Conservation (phyloP, 352 stramenopile genomes). For the Globisporangium nodosum region DNA sequence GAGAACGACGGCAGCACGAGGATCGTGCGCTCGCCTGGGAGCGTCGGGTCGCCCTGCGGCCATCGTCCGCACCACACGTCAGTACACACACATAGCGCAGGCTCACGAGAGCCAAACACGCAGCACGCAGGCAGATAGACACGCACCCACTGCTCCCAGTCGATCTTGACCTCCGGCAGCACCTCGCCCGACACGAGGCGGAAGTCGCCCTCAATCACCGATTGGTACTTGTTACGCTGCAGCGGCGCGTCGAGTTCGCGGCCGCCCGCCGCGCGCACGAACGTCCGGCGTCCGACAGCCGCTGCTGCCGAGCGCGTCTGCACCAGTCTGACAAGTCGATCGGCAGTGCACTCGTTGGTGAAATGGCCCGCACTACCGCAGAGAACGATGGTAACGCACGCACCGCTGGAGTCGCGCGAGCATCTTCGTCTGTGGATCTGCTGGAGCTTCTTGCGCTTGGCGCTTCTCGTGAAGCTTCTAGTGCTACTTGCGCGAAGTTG, state of each 20-base stretch:
- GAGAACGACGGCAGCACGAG: slow-evolving; percentile 83
- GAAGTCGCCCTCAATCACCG: slow-evolving; percentile 57
- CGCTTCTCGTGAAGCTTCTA: too few species aligned
- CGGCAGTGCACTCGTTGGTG: too few species aligned
- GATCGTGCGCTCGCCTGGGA: slow-evolving; percentile 69
- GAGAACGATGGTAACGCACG: not conserved
- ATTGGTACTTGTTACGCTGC: slow-evolving; percentile 71
- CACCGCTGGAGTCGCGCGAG: slow-evolving; percentile 5
- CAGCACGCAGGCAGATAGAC: not conserved
- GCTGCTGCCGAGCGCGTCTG: not conserved
- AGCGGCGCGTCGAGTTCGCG: slow-evolving; percentile 22
- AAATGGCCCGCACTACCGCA: too few species aligned
- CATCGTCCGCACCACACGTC: not conserved
- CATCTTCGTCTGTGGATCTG: not conserved
- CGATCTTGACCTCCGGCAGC: slow-evolving; percentile 54
- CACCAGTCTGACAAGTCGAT: not conserved
- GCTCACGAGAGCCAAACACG: not conserved
- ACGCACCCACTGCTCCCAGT: slow-evolving; percentile 78
- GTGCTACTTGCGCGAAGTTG: not conserved
- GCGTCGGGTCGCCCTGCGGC: slow-evolving; percentile 48
- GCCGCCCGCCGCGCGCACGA: slow-evolving; percentile 28
- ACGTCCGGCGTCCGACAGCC: slow-evolving; percentile 21
- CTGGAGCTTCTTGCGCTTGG: not conserved
- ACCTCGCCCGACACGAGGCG: slow-evolving; percentile 44
- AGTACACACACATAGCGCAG: not conserved